phyloP scores from a whole-genome alignment of 1,284 basidiomycete species.

The Rhodotorula sp. region DNA sequence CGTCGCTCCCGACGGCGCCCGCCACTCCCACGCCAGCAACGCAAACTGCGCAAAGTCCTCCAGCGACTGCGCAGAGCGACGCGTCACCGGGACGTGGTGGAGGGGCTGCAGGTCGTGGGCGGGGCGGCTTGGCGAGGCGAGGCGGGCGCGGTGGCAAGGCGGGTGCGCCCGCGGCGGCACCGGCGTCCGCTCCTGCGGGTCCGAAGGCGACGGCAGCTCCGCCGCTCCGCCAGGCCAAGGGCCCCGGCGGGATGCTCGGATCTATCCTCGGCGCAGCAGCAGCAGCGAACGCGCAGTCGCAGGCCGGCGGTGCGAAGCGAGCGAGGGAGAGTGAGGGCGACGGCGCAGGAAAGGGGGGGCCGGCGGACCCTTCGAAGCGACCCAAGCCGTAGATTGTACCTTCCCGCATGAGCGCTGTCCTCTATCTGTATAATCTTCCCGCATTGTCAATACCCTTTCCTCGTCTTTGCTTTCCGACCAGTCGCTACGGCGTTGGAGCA shows the following conservation, averaged over 20 bases:
- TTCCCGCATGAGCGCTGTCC: too few species aligned
- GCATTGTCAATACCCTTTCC: slow-evolving; percentile 1
- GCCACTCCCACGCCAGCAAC: not conserved
- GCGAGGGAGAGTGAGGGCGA: slow-evolving; percentile 19
- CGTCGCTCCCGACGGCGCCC: not conserved
- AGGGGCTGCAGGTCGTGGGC: not conserved
- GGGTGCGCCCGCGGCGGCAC: not conserved
- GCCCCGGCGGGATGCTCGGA: slow-evolving; percentile 10
- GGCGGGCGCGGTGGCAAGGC: slow-evolving; percentile 13
- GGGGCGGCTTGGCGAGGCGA: not conserved
- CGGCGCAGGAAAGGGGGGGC: not conserved
- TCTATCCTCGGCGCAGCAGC: slow-evolving; percentile 8
- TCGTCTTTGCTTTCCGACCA: not conserved
- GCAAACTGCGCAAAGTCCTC: not conserved
- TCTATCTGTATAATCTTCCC: not conserved
- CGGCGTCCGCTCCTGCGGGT: not conserved
- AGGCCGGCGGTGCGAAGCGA: not conserved
- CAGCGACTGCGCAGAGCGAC: not conserved
- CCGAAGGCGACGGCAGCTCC: not conserved
- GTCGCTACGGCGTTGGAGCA: not conserved
- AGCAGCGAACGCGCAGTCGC: slow-evolving; percentile 1
- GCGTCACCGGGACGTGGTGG: not conserved
- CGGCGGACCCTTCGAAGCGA: slow-evolving; percentile 6
- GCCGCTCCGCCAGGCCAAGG: not conserved
- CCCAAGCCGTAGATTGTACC: slow-evolving; percentile 8